Conservation (phyloP, 345 rosid genomes). For the Lepidium africanum region DNA sequence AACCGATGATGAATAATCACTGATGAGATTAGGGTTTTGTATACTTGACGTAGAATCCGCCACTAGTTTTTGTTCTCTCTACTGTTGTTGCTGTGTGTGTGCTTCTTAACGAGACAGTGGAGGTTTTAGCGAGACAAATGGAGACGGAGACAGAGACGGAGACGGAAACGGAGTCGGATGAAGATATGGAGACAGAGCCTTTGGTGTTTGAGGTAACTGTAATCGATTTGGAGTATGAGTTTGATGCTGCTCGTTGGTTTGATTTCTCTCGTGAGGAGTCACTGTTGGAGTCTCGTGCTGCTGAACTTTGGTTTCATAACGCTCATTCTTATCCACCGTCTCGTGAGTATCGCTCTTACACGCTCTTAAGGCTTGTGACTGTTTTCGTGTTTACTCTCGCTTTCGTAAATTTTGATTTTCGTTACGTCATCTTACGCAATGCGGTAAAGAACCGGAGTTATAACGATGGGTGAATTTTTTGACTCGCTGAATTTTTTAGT, state of each 20-base stretch:
- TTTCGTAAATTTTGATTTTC: background rate
- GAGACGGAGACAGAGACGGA: conserved; percentile 15
- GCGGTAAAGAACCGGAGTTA: background rate
- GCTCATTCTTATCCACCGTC: conserved; percentile 76
- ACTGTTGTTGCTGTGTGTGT: background rate
- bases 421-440: conserved; percentile 10
- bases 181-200: conserved; percentile 37
- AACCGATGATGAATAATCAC: conserved; percentile 19
- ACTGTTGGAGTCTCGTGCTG: conserved; percentile 43
- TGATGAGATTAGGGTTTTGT: conserved; percentile 30
- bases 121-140: conserved; percentile 14
- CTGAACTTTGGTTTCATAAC: conserved; percentile 76
- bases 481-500: background rate
- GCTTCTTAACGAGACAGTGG: background rate
- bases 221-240: conserved; percentile 83
- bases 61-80: background rate
- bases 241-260: conserved; percentile 69
- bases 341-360: conserved; percentile 48
- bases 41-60: background rate
- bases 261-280: conserved; percentile 75
- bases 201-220: conserved; percentile 67
- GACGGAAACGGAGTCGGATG: conserved; percentile 15
- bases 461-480: background rate
- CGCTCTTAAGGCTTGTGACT: background rate
- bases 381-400: background rate